Evolutionary conservation across 495 filamentous ascomycete species (phyloP).

Genomic region (Rhizodiscina lignyota): DNA sequence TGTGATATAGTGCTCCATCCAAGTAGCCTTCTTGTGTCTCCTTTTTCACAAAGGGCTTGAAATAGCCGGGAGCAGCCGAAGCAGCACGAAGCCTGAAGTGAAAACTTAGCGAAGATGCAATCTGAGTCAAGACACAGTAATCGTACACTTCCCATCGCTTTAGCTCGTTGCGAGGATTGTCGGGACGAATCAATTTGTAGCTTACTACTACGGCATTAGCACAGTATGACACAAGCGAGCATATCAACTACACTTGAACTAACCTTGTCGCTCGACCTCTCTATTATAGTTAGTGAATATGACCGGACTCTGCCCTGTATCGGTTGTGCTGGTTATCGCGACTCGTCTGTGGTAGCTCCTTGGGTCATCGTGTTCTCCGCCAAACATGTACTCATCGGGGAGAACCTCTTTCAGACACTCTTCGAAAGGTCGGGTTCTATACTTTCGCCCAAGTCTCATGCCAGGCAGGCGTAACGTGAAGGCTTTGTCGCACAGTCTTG

Average conservation of each 20-base stretch:
- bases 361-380: conserved; percentile 15
- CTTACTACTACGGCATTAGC: background rate
- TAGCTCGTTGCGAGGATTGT: conserved; percentile 21
- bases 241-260: background rate
- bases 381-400: conserved; percentile 22
- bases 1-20: conserved; percentile 17
- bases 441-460: conserved; percentile 23
- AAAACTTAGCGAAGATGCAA: conserved; percentile 3
- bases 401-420: conserved; percentile 18
- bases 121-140: background rate
- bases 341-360: conserved; percentile 21
- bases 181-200: conserved; percentile 26
- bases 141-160: conserved; percentile 31
- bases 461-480: no score
- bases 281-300: conserved; percentile 34
- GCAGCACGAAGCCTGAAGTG: conserved; percentile 24
- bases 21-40: conserved; percentile 8
- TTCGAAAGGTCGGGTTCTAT: conserved; percentile 25
- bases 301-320: conserved; percentile 15
- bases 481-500: conserved; percentile 20
- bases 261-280: background rate
- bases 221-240: no score
- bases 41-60: conserved; percentile 26
- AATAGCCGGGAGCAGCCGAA: conserved; percentile 28
- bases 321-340: conserved; percentile 26